Conservation (phyloP, 768 basidiomycete genomes). For the Pholiota conissans region DNA sequence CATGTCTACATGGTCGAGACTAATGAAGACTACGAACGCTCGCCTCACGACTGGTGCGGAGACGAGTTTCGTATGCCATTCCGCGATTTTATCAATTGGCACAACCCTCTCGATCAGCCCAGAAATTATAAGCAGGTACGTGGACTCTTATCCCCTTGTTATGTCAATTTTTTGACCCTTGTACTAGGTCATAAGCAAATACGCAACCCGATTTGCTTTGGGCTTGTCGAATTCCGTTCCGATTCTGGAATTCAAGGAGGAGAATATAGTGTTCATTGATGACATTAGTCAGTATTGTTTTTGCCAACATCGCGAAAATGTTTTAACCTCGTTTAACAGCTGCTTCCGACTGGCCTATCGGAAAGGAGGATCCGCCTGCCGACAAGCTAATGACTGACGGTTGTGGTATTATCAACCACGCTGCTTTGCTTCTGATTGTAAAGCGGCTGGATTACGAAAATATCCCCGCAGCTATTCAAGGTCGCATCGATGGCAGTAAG, state of each 20-base stretch:
- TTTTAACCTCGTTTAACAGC: conserved; percentile 20
- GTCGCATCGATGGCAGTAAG: conserved; percentile 58
- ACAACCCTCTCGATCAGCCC: conserved; percentile 49
- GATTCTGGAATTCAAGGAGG: conserved; percentile 46
- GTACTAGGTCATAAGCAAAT: conserved; percentile 65
- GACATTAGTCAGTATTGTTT: conserved; percentile 60
- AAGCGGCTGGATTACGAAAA: conserved; percentile 29
- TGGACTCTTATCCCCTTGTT: too few species aligned
- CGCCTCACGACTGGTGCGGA: conserved; percentile 33
- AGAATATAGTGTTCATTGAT: conserved; percentile 47
- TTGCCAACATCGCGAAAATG: too few species aligned
- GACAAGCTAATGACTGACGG: conserved; percentile 75
- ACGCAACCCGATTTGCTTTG: conserved; percentile 61
- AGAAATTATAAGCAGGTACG: conserved; percentile 61
- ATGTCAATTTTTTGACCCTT: too few species aligned
- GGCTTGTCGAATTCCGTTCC: conserved; percentile 70
- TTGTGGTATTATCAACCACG: conserved; percentile 66
- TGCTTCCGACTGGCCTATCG: conserved; percentile 37
- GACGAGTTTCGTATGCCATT: conserved; percentile 51
- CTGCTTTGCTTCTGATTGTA: conserved; percentile 45
- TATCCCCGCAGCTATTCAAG: conserved; percentile 58
- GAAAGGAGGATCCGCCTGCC: conserved; percentile 40
- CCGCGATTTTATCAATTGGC: conserved; percentile 55
- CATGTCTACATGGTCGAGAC: conserved; percentile 63
- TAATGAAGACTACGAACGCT: conserved; percentile 46